Conservation (phyloP, 2,329 filamentous ascomycete species). For the Alternaria tenuissima region DNA sequence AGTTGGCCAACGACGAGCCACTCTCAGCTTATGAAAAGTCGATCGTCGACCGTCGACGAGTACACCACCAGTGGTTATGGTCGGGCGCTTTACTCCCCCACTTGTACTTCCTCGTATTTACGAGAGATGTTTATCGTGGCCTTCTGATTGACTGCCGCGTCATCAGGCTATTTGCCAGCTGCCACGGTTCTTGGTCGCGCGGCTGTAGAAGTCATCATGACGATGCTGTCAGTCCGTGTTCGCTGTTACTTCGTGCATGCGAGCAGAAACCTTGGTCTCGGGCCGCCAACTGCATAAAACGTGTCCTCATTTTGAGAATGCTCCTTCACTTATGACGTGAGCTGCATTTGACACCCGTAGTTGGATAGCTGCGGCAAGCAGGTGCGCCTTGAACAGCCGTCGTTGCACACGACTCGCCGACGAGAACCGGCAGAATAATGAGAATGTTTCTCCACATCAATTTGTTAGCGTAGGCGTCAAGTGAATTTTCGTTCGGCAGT, state of each 20-base stretch:
- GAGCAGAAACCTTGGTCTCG: neutral
- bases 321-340: neutral
- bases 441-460: neutral
- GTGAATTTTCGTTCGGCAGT: neutral
- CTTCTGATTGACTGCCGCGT: neutral
- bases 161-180: neutral
- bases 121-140: neutral
- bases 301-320: neutral
- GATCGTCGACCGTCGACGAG: neutral
- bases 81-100: neutral
- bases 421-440: constrained; percentile 5
- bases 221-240: neutral
- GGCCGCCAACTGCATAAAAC: neutral
- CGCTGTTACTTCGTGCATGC: neutral
- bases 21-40: neutral
- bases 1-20: neutral
- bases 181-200: neutral
- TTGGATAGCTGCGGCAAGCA: neutral
- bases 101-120: neutral
- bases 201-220: neutral
- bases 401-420: constrained; percentile 4
- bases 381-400: neutral
- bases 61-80: neutral
- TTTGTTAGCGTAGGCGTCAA: neutral
- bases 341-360: neutral